These are phyloP conservation scores for Fusarium kyushuense DNA, from an alignment of 2,329 filamentous ascomycete species.

Conservation along the genomic window DNA sequence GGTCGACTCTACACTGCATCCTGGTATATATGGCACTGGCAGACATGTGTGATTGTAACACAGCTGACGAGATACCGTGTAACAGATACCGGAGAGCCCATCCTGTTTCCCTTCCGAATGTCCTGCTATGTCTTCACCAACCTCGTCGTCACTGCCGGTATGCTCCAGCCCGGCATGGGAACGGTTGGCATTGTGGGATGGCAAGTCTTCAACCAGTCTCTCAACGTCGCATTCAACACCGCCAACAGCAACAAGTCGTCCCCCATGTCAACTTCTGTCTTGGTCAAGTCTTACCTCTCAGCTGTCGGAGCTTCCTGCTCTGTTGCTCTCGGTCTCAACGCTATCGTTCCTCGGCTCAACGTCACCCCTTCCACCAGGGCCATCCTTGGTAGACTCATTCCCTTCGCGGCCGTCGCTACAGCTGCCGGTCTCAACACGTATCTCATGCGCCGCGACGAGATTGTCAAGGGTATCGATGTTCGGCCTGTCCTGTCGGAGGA, in stretches of 20 bases:
- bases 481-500: conserved; percentile 82
- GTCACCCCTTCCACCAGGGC: conserved; percentile 80
- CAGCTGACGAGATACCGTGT: conserved; percentile 22
- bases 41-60: conserved; percentile 1
- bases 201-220: conserved; percentile 96
- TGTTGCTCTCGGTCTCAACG: conserved; percentile 92
- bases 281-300: conserved; percentile 89
- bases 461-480: conserved; percentile 90
- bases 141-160: conserved; percentile 92
- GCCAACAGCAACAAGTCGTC: conserved; percentile 98
- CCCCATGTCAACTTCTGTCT: conserved; percentile 81
- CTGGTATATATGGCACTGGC: conserved; percentile 69
- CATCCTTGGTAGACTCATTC: conserved; percentile 87
- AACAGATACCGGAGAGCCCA: conserved; percentile 88
- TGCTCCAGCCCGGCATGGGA: conserved; percentile 90
- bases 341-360: conserved; percentile 86
- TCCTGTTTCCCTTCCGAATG: conserved; percentile 97
- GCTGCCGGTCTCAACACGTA: conserved; percentile 95
- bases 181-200: conserved; percentile 89
- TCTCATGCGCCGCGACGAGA: conserved; percentile 97
- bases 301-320: conserved; percentile 94
- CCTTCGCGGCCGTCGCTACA: conserved; percentile 93
- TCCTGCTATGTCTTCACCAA: conserved; percentile 95
- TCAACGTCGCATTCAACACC: conserved; percentile 98
- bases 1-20: conserved; percentile 95